phyloP scores from a whole-genome alignment of 257 asterid genomes.

The Haberlea rhodopensis region DNA sequence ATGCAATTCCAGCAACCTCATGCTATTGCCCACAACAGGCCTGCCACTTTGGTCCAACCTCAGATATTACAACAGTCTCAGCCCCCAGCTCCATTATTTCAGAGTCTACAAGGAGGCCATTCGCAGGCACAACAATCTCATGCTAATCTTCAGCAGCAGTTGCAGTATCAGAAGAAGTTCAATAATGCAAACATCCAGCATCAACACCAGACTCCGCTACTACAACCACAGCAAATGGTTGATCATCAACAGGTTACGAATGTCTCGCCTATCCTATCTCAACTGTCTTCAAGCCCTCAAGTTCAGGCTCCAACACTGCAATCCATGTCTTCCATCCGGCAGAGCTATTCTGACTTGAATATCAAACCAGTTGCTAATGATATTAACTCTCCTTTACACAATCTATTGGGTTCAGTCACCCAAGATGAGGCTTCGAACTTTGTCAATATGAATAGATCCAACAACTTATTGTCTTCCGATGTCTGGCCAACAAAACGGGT shows the following conservation, averaged over 20 bases:
- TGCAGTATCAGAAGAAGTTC: slow-evolving; percentile 51
- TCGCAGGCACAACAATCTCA: slow-evolving; percentile 35
- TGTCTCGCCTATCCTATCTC: slow-evolving; percentile 34
- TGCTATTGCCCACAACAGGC: slow-evolving; percentile 27
- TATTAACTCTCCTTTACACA: slow-evolving; percentile 48
- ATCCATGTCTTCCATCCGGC: slow-evolving; percentile 42
- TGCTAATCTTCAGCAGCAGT: slow-evolving; percentile 48
- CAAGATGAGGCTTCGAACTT: slow-evolving; percentile 50
- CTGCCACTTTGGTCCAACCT: slow-evolving; percentile 33
- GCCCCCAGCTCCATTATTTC: slow-evolving; percentile 37
- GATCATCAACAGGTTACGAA: slow-evolving; percentile 42
- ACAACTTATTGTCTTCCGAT: slow-evolving; percentile 36
- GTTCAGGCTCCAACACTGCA: slow-evolving; percentile 35
- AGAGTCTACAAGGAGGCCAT: slow-evolving; percentile 34
- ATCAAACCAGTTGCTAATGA: slow-evolving; percentile 33
- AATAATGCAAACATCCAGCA: slow-evolving; percentile 37
- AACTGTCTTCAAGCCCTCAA: slow-evolving; percentile 41
- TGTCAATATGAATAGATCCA: slow-evolving; percentile 40
- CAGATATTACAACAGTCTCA: slow-evolving; percentile 51
- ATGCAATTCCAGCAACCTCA: slow-evolving; percentile 61
- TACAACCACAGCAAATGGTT: slow-evolving; percentile 20
- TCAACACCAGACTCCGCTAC: slow-evolving; percentile 22
- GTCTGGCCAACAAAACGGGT: slow-evolving; percentile 65
- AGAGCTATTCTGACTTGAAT: slow-evolving; percentile 37
- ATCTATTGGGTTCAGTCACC: slow-evolving; percentile 44